phyloP scores from a whole-genome alignment of 176 grass and related monocot species.

The Themeda triandra region DNA sequence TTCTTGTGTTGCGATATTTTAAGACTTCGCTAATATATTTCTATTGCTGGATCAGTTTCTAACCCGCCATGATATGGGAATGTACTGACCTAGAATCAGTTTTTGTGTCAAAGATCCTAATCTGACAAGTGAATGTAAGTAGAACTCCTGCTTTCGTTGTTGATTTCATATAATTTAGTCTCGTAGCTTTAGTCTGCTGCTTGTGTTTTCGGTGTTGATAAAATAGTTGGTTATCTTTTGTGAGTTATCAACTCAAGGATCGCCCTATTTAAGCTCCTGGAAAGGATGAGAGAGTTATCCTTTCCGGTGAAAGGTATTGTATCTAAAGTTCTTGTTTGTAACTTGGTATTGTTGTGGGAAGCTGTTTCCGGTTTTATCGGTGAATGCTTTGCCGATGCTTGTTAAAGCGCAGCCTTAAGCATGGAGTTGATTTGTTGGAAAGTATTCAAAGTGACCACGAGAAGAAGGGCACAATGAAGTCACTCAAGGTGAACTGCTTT shows the following conservation, averaged over 20 bases:
- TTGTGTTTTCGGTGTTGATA: slow-evolving; percentile 77
- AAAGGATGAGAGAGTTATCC: slow-evolving; percentile 47
- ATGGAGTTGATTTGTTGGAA: slow-evolving; percentile 76
- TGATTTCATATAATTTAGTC: neutral
- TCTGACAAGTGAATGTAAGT: slow-evolving; percentile 96
- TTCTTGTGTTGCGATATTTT: slow-evolving; percentile 3
- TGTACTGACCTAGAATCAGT: slow-evolving; percentile 70
- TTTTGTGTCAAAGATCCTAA: slow-evolving; percentile 78
- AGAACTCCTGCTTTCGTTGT: slow-evolving; percentile 14
- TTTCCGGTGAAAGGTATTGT: slow-evolving; percentile 75
- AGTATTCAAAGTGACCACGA: slow-evolving; percentile 65
- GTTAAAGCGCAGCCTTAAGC: slow-evolving; percentile 61
- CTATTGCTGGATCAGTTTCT: slow-evolving; percentile 52
- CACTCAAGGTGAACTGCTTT: slow-evolving; percentile 67
- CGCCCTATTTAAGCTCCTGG: slow-evolving; percentile 23
- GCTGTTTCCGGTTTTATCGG: slow-evolving; percentile 25
- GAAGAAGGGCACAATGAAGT: slow-evolving; percentile 81
- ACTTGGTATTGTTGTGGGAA: neutral
- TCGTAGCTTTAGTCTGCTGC: neutral
- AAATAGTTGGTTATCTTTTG: slow-evolving; percentile 93
- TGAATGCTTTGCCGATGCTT: slow-evolving; percentile 19
- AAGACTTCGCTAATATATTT: neutral
- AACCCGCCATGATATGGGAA: slow-evolving; percentile 65
- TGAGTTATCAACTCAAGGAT: slow-evolving; percentile 74
- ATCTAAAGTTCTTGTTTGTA: slow-evolving; percentile 6